Evolutionary conservation across 2,329 filamentous ascomycete genomes (phyloP).

Genomic region (Aspergillus unguis): DNA sequence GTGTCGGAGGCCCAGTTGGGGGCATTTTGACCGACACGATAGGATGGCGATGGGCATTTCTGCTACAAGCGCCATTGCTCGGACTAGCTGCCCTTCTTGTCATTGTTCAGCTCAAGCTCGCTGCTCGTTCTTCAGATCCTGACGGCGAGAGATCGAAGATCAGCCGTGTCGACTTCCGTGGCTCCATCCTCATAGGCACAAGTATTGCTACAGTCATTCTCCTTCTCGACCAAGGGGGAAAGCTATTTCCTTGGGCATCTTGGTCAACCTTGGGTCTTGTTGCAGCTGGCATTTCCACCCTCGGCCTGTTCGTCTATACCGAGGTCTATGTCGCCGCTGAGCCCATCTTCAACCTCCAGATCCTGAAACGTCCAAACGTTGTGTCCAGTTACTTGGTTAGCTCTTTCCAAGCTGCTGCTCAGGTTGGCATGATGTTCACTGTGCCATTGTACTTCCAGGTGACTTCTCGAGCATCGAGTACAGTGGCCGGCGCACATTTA

Average conservation of each 20-base stretch:
- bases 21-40: slow-evolving; percentile 60
- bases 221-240: slow-evolving; percentile 50
- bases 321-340: slow-evolving; percentile 33
- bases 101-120: slow-evolving; percentile 38
- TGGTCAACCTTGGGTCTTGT: slow-evolving; percentile 18
- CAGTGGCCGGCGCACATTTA: slow-evolving; percentile 58
- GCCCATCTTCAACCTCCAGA: slow-evolving; percentile 36
- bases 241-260: slow-evolving; percentile 36
- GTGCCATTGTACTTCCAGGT: slow-evolving; percentile 70
- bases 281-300: slow-evolving; percentile 11
- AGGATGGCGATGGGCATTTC: slow-evolving; percentile 58
- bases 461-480: slow-evolving; percentile 56
- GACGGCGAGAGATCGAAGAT: slow-evolving; percentile 33
- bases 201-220: slow-evolving; percentile 47
- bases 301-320: slow-evolving; percentile 27
- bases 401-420: slow-evolving; percentile 54
- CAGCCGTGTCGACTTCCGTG: slow-evolving; percentile 58
- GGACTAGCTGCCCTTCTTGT: slow-evolving; percentile 40
- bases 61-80: slow-evolving; percentile 28
- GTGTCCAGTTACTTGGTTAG: slow-evolving; percentile 41
- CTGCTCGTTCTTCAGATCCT: background rate
- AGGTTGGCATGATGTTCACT: slow-evolving; percentile 62
- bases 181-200: slow-evolving; percentile 47
- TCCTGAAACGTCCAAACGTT: slow-evolving; percentile 33
- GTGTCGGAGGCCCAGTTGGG: slow-evolving; percentile 55